Evolutionary conservation across 768 basidiomycete species (phyloP), one percentile per base, ranked within the genome.

Genomic region (Lepiota subincarnata): DNA sequence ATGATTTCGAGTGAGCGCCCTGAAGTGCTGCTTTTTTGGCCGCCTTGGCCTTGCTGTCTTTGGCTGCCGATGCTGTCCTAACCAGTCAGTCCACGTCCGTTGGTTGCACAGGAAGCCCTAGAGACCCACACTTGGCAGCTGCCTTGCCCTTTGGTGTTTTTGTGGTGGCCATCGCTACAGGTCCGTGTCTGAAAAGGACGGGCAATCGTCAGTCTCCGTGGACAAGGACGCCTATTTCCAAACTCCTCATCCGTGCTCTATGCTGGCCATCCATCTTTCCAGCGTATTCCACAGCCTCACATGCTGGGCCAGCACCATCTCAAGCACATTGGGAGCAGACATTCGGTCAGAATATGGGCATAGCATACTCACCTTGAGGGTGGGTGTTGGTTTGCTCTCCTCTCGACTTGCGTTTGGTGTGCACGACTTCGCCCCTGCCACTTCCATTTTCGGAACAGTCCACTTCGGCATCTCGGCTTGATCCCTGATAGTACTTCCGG

Each of bases 11-110:
- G 68, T 88, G 79, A 40, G 82, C 84, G 57, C 94, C 95, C 69
- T 92, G 91, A 50, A 98, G 81, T 52, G 87, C 95, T 10, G 95
- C 94, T 79, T 98, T 98, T 79, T 95, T 97, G 40, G 97, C 94
- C 39, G 87, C 77, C 77, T 93, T 92, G 65, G 94, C 94, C 75
- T 95, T 95, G 64, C 58, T 63, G 60, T 79, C 77, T 62, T 79
- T 78, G 18, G 76, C 61, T 35, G 67, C 55, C 56, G 71, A 71
- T 64, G 66, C 64, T 62, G 52, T 46, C 45, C 59, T 57, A 26
- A 36, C 26, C 13, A 36, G 44, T 60, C 35, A 47, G 39, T 35
- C 20, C 51, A 24, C n/a, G 8, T 14, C 19, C 4, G 31, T 18
- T 20, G 11, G 7, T 16, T 34, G 35, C n/a, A 24, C 24, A 24